Conservation (phyloP, 371 early-diverging fungal genomes). For the Mortierella polycephala region DNA sequence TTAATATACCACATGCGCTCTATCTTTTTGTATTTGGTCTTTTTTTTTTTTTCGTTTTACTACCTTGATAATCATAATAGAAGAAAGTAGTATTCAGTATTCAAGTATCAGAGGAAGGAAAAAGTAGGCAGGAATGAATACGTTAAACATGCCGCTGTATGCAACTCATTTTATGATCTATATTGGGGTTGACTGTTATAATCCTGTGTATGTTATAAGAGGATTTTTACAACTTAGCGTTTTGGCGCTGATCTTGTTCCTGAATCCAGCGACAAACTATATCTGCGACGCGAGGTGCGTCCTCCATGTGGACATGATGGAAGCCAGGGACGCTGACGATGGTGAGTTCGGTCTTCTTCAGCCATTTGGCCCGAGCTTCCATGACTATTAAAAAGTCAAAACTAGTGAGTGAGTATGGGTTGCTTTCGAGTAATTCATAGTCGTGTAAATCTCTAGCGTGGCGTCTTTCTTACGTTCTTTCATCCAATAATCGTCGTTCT, state of each 20-base stretch:
- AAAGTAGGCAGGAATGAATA: too few relatives aligned
- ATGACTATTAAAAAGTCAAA: background rate
- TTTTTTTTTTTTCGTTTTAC: background rate
- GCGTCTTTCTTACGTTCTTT: slow-evolving; percentile 5
- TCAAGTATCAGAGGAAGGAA: too few relatives aligned
- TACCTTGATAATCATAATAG: background rate
- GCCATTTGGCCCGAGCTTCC: slow-evolving; percentile 12
- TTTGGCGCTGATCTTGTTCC: background rate
- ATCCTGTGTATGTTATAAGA: too few relatives aligned
- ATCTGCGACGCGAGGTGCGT: slow-evolving; percentile 24
- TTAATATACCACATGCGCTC: slow-evolving; percentile 18
- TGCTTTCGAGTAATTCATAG: too few relatives aligned
- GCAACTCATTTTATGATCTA: too few relatives aligned
- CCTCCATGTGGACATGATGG: slow-evolving; percentile 44
- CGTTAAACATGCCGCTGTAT: too few relatives aligned
- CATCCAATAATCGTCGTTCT: slow-evolving; percentile 14
- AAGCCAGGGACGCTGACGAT: slow-evolving; percentile 20
- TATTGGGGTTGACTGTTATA: too few relatives aligned
- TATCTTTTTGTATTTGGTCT: slow-evolving; percentile 2
- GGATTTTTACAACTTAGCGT: background rate
- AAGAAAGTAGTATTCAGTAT: too few relatives aligned
- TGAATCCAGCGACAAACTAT: slow-evolving; percentile 19
- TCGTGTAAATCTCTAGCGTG: too few relatives aligned
- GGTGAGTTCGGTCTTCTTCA: slow-evolving; percentile 12
- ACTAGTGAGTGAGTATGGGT: too few relatives aligned